phyloP scores from a whole-genome alignment of 2,329 filamentous ascomycete genomes.

The Ceratocystis harringtonii region DNA sequence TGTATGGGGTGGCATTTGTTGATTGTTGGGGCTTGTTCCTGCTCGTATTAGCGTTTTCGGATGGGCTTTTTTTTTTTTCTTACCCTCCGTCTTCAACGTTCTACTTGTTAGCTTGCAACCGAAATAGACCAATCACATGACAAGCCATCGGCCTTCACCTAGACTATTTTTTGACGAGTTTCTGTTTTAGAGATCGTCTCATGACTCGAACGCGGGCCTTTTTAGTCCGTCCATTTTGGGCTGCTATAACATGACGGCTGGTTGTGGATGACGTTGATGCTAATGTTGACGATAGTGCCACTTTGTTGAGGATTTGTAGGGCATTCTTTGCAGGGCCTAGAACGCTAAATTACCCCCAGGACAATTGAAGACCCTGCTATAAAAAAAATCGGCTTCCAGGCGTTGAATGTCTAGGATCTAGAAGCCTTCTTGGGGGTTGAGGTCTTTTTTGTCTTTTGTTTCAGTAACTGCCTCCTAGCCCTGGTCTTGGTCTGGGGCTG shows the following conservation, averaged over 20 bases:
- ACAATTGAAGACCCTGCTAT: not conserved
- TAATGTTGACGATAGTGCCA: not conserved
- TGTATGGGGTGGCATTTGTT: not conserved
- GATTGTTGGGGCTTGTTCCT: not conserved
- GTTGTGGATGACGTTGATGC: not conserved
- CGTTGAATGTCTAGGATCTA: not conserved
- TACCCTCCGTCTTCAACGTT: not conserved
- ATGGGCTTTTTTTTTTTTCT: not conserved
- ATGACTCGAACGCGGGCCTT: not conserved
- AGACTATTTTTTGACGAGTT: not conserved
- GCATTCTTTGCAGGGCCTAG: not conserved
- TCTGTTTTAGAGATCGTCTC: not conserved
- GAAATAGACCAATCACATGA: not conserved
- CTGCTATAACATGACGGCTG: not conserved
- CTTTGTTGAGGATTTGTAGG: not conserved
- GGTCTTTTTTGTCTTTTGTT: slow-evolving; percentile 1
- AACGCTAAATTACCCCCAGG: not conserved
- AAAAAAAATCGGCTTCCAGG: not conserved
- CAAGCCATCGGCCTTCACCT: not conserved
- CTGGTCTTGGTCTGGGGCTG: not conserved
- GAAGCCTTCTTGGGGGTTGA: not conserved
- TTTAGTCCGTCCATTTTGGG: not conserved
- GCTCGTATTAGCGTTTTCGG: not conserved
- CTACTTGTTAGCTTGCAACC: not conserved
- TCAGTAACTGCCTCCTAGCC: not conserved